These are phyloP conservation scores for Skeletonema marinoi DNA, from an alignment of 108 stramenopile genomes.

Conservation along the genomic window DNA sequence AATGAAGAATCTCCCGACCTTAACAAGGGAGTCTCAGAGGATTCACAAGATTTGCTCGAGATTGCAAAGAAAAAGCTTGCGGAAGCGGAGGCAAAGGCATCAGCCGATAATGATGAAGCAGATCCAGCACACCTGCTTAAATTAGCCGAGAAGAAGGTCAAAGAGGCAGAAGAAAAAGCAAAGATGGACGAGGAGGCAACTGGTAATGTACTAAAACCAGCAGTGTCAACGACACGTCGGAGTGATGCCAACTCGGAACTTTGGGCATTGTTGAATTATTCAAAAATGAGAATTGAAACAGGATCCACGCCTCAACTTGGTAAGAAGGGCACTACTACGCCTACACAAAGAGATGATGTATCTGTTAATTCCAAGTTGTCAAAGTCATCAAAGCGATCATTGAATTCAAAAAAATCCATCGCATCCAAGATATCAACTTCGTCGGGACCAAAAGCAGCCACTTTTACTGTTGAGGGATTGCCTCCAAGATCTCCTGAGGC, in stretches of 20 bases:
- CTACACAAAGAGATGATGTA: slow-evolving; percentile 15
- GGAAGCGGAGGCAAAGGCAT: slow-evolving; percentile 6
- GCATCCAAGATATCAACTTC: slow-evolving; percentile 20
- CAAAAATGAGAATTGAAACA: slow-evolving; percentile 44
- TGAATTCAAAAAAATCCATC: slow-evolving; percentile 7
- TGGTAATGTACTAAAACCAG: slow-evolving; percentile 25
- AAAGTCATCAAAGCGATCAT: slow-evolving; percentile 28
- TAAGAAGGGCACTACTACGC: slow-evolving; percentile 13
- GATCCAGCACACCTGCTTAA: slow-evolving; percentile 21
- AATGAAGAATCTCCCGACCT: neutral
- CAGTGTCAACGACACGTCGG: slow-evolving; percentile 22
- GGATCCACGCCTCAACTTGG: slow-evolving; percentile 41
- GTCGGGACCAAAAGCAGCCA: neutral
- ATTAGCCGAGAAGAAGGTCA: slow-evolving; percentile 40
- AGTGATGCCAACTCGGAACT: slow-evolving; percentile 45
- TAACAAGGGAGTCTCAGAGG: neutral
- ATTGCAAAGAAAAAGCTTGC: slow-evolving; percentile 12
- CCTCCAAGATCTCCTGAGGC: neutral
- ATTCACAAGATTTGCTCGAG: slow-evolving; percentile 1
- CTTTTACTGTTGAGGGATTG: slow-evolving; percentile 20
- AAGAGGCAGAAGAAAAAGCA: slow-evolving; percentile 37
- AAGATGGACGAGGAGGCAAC: slow-evolving; percentile 40
- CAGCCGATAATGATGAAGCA: neutral
- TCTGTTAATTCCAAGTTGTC: slow-evolving; percentile 41
- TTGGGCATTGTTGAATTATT: slow-evolving; percentile 52